Evolutionary conservation across 441 rosid genomes (phyloP).

Genomic region (Pelargonium citronellum): DNA sequence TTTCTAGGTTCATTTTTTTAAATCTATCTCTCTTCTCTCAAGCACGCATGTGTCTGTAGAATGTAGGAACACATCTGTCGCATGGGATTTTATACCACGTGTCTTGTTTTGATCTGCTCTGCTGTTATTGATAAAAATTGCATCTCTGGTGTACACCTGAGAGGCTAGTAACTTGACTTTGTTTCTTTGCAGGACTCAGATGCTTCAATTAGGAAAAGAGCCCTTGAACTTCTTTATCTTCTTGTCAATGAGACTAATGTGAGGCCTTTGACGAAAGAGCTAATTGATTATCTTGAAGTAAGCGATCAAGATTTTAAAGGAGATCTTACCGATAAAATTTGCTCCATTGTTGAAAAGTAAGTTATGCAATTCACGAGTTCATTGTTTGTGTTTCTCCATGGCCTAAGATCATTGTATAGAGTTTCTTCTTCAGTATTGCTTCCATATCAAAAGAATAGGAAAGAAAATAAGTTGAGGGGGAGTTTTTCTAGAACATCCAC

Average conservation of each 20-base stretch:
- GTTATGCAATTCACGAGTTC: constrained; percentile 28
- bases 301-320: constrained; percentile 93
- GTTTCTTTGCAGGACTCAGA: constrained; percentile 74
- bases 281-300: constrained; percentile 90
- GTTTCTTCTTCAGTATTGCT: constrained; percentile 7
- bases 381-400: not conserved
- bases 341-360: constrained; percentile 95
- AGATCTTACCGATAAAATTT: constrained; percentile 94
- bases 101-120: constrained; percentile 2
- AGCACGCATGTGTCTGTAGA: not conserved
- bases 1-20: not conserved
- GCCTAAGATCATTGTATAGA: constrained; percentile 12
- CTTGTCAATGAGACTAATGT: constrained; percentile 90
- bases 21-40: not conserved
- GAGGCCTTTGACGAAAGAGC: constrained; percentile 79
- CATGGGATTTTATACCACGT: not conserved
- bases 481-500: not conserved
- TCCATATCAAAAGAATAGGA: not conserved
- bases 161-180: constrained; percentile 15
- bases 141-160: constrained; percentile 15
- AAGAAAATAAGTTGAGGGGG: not conserved
- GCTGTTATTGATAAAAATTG: constrained; percentile 11
- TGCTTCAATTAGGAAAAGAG: constrained; percentile 96
- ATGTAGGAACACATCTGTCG: not conserved
- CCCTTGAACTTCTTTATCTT: constrained; percentile 84